Evolutionary conservation across 2,329 filamentous ascomycete genomes (phyloP).

Genomic region (Diaporthe citrichinensis): DNA sequence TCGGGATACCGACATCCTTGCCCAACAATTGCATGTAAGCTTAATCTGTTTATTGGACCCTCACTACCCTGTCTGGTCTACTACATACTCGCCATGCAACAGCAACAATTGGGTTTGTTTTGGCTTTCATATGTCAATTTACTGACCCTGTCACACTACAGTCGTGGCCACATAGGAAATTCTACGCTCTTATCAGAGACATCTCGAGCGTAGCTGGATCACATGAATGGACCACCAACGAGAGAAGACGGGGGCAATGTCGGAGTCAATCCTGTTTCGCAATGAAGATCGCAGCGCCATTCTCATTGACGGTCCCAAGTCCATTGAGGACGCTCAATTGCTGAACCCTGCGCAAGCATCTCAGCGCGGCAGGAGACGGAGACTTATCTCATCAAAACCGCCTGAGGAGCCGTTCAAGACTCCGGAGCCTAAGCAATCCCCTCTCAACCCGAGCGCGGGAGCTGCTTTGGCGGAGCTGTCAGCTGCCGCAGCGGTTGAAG

Average conservation of each 20-base stretch:
- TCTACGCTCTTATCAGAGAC: neutral
- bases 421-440: slow-evolving; percentile 62
- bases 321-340: slow-evolving; percentile 77
- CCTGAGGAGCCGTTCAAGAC: slow-evolving; percentile 62
- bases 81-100: neutral
- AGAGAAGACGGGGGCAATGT: slow-evolving; percentile 24
- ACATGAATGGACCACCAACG: slow-evolving; percentile 20
- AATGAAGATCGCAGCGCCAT: slow-evolving; percentile 64
- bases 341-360: slow-evolving; percentile 49
- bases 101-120: neutral
- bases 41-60: neutral
- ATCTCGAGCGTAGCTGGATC: neutral
- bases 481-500: slow-evolving; percentile 61
- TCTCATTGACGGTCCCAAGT: slow-evolving; percentile 78
- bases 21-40: slow-evolving; percentile 26
- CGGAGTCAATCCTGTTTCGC: slow-evolving; percentile 65
- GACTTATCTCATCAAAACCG: slow-evolving; percentile 62
- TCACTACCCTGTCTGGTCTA: neutral
- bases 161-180: neutral
- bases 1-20: neutral
- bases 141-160: neutral
- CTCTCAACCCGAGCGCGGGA: slow-evolving; percentile 53
- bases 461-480: slow-evolving; percentile 69
- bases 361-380: slow-evolving; percentile 45
- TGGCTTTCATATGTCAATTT: neutral